These are phyloP conservation scores for Sporobolomyces phaffii DNA, from an alignment of 768 basidiomycete genomes.

Conservation along the genomic window DNA sequence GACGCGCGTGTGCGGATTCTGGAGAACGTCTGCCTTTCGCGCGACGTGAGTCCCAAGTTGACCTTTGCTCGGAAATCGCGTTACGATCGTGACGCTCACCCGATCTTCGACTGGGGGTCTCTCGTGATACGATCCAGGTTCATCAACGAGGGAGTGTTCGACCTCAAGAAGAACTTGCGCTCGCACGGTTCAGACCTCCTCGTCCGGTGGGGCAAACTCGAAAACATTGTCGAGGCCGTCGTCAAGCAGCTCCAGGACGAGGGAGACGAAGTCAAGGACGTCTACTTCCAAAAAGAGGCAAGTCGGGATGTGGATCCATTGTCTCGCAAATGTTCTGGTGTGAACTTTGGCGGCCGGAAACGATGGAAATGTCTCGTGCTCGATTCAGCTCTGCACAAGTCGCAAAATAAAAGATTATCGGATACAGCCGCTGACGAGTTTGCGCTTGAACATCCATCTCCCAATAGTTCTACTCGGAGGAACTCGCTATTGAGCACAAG, in stretches of 20 bases:
- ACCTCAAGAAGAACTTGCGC: conserved; percentile 26
- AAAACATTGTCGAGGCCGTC: conserved; percentile 45
- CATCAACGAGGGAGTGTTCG: conserved; percentile 43
- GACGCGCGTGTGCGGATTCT: conserved; percentile 40
- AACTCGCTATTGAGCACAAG: conserved; percentile 36
- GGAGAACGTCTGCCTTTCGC: conserved; percentile 39
- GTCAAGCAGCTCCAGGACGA: conserved; percentile 42
- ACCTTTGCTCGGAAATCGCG: conserved; percentile 37
- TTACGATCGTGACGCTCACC: conserved; percentile 18
- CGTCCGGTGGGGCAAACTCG: conserved; percentile 48
- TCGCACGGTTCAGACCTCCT: conserved; percentile 43
- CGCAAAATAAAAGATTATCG: too few species aligned
- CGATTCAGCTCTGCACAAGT: too few species aligned
- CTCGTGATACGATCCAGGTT: conserved; percentile 39
- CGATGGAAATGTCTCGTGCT: too few species aligned
- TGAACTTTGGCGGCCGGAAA: too few species aligned
- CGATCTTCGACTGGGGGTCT: neutral
- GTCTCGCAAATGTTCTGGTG: too few species aligned
- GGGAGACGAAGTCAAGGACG: conserved; percentile 44
- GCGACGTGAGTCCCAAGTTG: conserved; percentile 26
- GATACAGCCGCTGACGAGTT: too few species aligned
- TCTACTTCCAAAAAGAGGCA: conserved; percentile 47
- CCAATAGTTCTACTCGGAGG: conserved; percentile 34
- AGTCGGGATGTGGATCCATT: too few species aligned
- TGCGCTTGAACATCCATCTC: too few species aligned